Evolutionary conservation across 768 basidiomycete genomes (phyloP), one percentile per base, ranked within the genome.

Genomic region (Amylocystis lapponica): DNA sequence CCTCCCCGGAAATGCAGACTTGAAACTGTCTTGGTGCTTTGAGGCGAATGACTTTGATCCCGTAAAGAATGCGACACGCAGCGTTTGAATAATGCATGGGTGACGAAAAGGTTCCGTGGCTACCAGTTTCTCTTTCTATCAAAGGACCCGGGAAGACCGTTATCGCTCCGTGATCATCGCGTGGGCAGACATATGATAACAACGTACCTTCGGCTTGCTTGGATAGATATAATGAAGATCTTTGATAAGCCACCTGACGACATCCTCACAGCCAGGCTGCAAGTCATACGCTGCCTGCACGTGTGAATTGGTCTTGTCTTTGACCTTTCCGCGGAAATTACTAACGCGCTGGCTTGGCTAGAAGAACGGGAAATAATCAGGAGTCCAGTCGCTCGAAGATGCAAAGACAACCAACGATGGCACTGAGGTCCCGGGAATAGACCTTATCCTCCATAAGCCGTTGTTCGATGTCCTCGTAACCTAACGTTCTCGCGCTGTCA

Each of bases 281-380:
- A 43, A 30, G 4, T 13, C 27, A 23, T 41, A 49, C 19, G 11
- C 23, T 10, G 26, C 30, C 5, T 29, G 12, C 6, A 41, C 34
- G 10, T 36, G 33, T 0, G 39, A 25, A 17, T 49, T 43, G 10
- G 39, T 33, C 3, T 16, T 34, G 43, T 41, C 37, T 36, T 49
- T 49, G 38, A 49, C 27, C 6, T 4, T 13, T 5, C 48, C 32
- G 3, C 48, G 32, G 34, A 41, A 41, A 2, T 38, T 41, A 9
- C 42, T 40, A 29, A 49, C 39, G 12, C 43, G 48, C 27, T 49
- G 48, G 20, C 27, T 44, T 1, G 39, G 39, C 48, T 49, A 23
- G 3, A 45, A 27, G 7, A 29, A 12, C 26, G 16, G 27, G 10
- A 36, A 22, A 36, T 14, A 36, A 20, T 10, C 14, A 36, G 35